These are phyloP conservation scores for Hypoxylon sp. DNA, from an alignment of 2,329 filamentous ascomycete species.

Conservation along the genomic window DNA sequence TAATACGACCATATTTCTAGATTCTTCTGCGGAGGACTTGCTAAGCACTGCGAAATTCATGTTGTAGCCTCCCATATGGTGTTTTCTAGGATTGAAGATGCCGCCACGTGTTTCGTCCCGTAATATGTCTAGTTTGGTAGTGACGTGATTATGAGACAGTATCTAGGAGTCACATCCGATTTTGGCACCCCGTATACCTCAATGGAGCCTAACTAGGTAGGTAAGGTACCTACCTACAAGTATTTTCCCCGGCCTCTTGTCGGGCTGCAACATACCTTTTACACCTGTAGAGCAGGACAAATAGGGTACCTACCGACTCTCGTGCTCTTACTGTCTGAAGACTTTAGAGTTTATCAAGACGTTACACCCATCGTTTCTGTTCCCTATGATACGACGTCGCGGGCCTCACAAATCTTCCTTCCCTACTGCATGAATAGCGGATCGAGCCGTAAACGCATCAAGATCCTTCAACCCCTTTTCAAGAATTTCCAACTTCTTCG, in stretches of 20 bases:
- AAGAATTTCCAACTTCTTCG: constrained; percentile 45
- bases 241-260: not conserved
- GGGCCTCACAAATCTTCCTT: not conserved
- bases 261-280: not conserved
- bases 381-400: not conserved
- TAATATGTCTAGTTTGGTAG: no score
- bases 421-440: constrained; percentile 31
- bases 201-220: no score
- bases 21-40: no score
- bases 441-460: constrained; percentile 49
- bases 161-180: not conserved
- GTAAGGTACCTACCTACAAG: not conserved
- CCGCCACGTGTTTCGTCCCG: no score
- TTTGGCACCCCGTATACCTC: not conserved
- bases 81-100: no score
- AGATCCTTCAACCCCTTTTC: constrained; percentile 49
- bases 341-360: not conserved
- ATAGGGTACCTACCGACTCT: not conserved
- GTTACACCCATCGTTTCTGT: no score
- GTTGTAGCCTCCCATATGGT: no score
- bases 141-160: no score
- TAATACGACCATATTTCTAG: no score
- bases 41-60: no score
- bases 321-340: not conserved
- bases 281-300: not conserved